These are phyloP conservation scores for Moesziomyces globuligerus DNA, from an alignment of 1,284 basidiomycete genomes.

Conservation along the genomic window DNA sequence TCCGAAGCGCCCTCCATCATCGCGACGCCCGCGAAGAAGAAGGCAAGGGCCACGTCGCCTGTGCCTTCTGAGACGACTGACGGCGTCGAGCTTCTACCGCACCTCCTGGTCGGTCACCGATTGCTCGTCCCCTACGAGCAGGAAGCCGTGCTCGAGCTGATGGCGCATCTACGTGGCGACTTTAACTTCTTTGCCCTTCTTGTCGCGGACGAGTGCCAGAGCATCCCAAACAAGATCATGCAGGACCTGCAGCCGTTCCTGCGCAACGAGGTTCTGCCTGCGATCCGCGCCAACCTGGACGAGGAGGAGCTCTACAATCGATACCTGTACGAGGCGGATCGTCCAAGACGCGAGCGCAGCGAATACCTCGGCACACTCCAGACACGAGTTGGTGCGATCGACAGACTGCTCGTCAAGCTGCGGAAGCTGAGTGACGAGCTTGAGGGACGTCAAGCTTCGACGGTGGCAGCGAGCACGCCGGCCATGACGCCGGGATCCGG, in stretches of 20 bases:
- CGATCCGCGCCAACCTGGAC: not conserved
- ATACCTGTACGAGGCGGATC: constrained; percentile 21
- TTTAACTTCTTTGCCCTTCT: constrained; percentile 23
- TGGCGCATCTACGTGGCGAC: constrained; percentile 23
- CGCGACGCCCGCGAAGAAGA: too few relatives aligned
- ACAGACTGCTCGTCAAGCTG: constrained; percentile 3
- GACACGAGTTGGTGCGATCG: not conserved
- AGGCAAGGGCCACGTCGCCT: too few relatives aligned
- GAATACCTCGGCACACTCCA: constrained; percentile 2
- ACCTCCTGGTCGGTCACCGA: not conserved
- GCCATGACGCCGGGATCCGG: too few relatives aligned
- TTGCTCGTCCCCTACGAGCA: not conserved
- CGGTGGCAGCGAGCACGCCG: too few relatives aligned
- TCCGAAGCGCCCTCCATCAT: too few relatives aligned
- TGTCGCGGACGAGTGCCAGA: constrained; percentile 6
- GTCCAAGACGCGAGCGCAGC: constrained; percentile 8
- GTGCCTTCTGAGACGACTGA: too few relatives aligned
- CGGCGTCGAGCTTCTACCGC: not conserved
- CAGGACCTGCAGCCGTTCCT: constrained; percentile 8
- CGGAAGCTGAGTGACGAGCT: not conserved
- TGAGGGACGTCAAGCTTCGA: too few relatives aligned
- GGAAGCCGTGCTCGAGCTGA: constrained; percentile 8
- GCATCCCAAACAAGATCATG: constrained; percentile 7
- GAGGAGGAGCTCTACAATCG: constrained; percentile 16
- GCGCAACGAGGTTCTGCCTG: not conserved